Evolutionary conservation across 1,284 basidiomycete genomes (phyloP), one percentile per base, ranked within the genome.

Genomic region (Malassezia pachydermatis): DNA sequence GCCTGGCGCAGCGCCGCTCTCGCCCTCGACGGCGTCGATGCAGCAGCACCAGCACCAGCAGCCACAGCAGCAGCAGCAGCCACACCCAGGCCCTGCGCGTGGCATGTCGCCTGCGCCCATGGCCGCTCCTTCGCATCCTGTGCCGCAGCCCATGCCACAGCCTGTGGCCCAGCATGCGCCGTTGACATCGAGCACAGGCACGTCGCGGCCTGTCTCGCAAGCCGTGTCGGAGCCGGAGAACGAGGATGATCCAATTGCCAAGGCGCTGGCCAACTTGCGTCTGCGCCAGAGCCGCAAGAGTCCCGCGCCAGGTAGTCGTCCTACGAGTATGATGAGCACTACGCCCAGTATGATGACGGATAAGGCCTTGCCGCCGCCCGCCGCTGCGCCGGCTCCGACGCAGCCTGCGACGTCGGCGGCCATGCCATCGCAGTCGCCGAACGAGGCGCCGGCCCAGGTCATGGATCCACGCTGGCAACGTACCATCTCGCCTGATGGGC

Each of bases 161-260:
- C n/a, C n/a, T n/a, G 28, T 29, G 28, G 28, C 9, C 28, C 28
- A n/a, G n/a, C n/a, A n/a, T n/a, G n/a, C n/a, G n/a, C n/a, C n/a
- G n/a, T n/a, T n/a, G n/a, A 10, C 7, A 22, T 4, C 41, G 22
- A 14, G 7, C 11, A 28, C 30, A 30, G 19, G 29, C 19, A 13
- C 28, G 17, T 46, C 22, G 17, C 28, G 19, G 13, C 35, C 45
- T 7, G 24, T 14, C n/a, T 36, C 29, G 6, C 28, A 16, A 16
- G 32, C 36, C 1, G 24, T n/a, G 11, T 11, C 32, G 4, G 24
- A 20, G 22, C 32, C 39, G 16, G 46, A 40, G 10, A 76, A 78
- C 50, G 77, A 79, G 13, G 76, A 77, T 29, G 85, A 88, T 69
- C 86, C 86, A 0, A 76, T 88, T 51, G 82, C 82, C 23, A 80